A percentile compares a stretch with the other conserved stretches of the same genome.
These are phyloP conservation scores for Trypanosoma platydactyli DNA, from an alignment of 208 protist genomes.

Conservation along the genomic window DNA sequence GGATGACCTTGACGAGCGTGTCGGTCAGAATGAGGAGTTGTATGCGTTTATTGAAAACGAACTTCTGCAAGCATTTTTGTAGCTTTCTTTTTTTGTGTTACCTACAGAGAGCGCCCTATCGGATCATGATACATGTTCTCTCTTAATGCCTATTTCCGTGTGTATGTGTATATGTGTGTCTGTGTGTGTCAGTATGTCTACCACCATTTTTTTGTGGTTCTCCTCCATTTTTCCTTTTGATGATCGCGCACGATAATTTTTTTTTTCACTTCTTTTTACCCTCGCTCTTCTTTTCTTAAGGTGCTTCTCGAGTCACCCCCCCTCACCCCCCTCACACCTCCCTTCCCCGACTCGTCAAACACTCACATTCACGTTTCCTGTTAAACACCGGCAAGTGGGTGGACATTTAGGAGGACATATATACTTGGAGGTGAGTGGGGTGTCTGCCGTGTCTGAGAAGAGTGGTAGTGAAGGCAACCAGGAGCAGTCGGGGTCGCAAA, in stretches of 20 bases:
- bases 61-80: slow-evolving; percentile 27
- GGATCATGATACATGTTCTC: too few species aligned
- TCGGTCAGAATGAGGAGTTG: slow-evolving; percentile 45
- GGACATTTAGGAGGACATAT: not conserved
- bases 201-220: slow-evolving; percentile 22
- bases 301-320: not conserved
- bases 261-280: slow-evolving; percentile 13
- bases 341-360: too few species aligned
- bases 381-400: too few species aligned
- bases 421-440: not conserved
- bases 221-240: not conserved
- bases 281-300: slow-evolving; percentile 20
- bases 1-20: slow-evolving; percentile 48
- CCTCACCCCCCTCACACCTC: too few species aligned
- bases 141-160: slow-evolving; percentile 6
- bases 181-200: too few species aligned
- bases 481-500: too few species aligned
- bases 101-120: too few species aligned
- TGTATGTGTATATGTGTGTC: slow-evolving; percentile 18
- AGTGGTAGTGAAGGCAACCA: too few species aligned
- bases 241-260: slow-evolving; percentile 8
- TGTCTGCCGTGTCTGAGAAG: too few species aligned
- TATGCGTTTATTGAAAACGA: slow-evolving; percentile 44
- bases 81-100: slow-evolving; percentile 10
- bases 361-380: too few species aligned